phyloP scores from a whole-genome alignment of 1,284 basidiomycete species.

The Leucoagaricus sp. region DNA sequence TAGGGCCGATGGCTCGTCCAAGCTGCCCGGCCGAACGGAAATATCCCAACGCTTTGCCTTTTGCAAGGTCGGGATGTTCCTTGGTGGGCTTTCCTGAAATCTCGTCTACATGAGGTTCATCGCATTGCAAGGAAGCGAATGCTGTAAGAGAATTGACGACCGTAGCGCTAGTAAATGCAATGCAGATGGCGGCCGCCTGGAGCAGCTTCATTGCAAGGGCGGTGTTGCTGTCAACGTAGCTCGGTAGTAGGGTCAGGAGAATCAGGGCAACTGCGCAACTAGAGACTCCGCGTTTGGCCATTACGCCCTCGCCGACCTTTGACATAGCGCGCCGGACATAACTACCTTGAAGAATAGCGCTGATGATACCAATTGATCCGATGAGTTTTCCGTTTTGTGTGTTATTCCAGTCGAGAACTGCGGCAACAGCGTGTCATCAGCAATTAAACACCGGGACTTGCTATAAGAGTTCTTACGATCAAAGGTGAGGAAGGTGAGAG shows the following conservation, averaged over 20 bases:
- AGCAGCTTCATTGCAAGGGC: slow-evolving; percentile 59
- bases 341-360: slow-evolving; percentile 86
- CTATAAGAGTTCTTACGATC: slow-evolving; percentile 58
- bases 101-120: slow-evolving; percentile 60
- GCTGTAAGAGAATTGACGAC: slow-evolving; percentile 90
- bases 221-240: slow-evolving; percentile 44
- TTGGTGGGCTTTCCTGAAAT: slow-evolving; percentile 55
- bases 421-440: slow-evolving; percentile 4
- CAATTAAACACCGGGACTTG: neutral
- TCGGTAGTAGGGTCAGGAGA: slow-evolving; percentile 71
- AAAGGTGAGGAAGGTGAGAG: slow-evolving; percentile 87
- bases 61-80: slow-evolving; percentile 69
- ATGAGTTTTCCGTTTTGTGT: slow-evolving; percentile 86
- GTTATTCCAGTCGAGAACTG: slow-evolving; percentile 88
- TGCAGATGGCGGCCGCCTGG: slow-evolving; percentile 73
- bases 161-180: slow-evolving; percentile 90
- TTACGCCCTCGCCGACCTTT: slow-evolving; percentile 72
- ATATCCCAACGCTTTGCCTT: slow-evolving; percentile 81
- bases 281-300: slow-evolving; percentile 77
- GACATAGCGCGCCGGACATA: slow-evolving; percentile 81
- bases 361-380: slow-evolving; percentile 86
- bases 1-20: slow-evolving; percentile 85
- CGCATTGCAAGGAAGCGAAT: slow-evolving; percentile 84
- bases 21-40: slow-evolving; percentile 90
- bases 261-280: slow-evolving; percentile 71